Base-by-base conservation (phyloP, 306 rosid genomes). In the Medicago arabica region DNA sequence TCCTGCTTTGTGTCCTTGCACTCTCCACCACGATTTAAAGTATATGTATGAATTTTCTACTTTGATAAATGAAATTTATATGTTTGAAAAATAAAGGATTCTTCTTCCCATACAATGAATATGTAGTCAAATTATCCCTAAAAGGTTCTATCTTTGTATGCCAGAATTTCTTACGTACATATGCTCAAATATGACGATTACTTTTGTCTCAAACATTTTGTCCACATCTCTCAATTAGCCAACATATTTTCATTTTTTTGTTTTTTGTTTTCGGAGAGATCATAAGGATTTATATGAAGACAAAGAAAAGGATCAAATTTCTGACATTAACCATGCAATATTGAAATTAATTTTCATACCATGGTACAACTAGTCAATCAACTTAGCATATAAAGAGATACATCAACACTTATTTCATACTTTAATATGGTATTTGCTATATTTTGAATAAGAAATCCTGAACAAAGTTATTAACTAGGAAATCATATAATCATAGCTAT, bases 151-250 rank as follows among this genome's bases (percentile, higher is more conserved):
- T 73, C 31, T 59, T 23, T 43, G 39, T 47, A 11, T 31, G 71
- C 39, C 31, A 73, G 5, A 43, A 23, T 59, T 73, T 59, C 18
- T 59, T 18, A 59, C 57, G 31, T 46, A 13, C 17, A 41, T 59
- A 25, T 59, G 39, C 43, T 43, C 58, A 59, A 58, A 72, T 57
- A 58, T 58, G 77, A 59, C 28, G 38, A 59, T 21, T 16, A 59
- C 31, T 25, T 74, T 18, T 28, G 49, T 17, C 64, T 74, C 61
- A 44, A 61, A 43, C 58, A 51, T 51, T 7, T 16, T 51, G 23
- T 51, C 58, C 12, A 25, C 8, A 58, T 23, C 39, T 58, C 25
- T 58, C 36, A n/a, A 40, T 7, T 74, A 31, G 39, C 36, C 38
- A 9, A 9, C 11, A 46, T 7, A 54, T 13, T 54, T 73, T 16